Percentiles rank a stretch among this genome's conserved stretches.
phyloP scores from a whole-genome alignment of 176 grass and related monocot genomes.

The Ampelocalamus luodianensis region DNA sequence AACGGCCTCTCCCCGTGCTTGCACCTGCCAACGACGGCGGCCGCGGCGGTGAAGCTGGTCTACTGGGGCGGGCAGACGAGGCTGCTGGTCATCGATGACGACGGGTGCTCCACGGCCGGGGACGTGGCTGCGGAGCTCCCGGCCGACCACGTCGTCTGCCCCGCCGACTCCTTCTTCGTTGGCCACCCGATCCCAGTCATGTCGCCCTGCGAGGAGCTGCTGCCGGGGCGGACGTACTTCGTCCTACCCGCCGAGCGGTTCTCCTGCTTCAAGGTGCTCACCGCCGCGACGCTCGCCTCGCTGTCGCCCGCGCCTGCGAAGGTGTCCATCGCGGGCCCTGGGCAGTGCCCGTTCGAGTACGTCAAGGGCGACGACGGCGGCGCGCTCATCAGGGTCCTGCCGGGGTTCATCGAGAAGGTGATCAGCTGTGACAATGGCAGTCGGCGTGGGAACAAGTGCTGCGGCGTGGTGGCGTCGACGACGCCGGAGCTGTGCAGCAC shows the following conservation, averaged over 20 bases:
- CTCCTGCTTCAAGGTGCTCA: slow-evolving; percentile 58
- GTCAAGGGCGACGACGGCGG: slow-evolving; percentile 62
- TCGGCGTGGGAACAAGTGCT: not conserved
- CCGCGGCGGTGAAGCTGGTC: slow-evolving; percentile 37
- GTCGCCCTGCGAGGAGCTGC: slow-evolving; percentile 54
- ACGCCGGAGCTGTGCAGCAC: slow-evolving; percentile 59
- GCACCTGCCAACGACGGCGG: slow-evolving; percentile 23
- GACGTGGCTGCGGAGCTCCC: slow-evolving; percentile 58
- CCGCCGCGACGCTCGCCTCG: slow-evolving; percentile 65
- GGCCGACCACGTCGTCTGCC: slow-evolving; percentile 57
- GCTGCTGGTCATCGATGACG: slow-evolving; percentile 2
- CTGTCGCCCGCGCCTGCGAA: slow-evolving; percentile 48
- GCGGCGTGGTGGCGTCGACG: not conserved
- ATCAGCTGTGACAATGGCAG: slow-evolving; percentile 36
- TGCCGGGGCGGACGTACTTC: slow-evolving; percentile 73
- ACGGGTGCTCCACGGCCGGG: slow-evolving; percentile 36
- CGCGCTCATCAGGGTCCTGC: slow-evolving; percentile 59
- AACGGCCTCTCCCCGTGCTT: slow-evolving; percentile 64
- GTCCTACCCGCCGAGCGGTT: slow-evolving; percentile 64
- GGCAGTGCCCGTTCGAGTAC: slow-evolving; percentile 75
- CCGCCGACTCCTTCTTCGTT: slow-evolving; percentile 77
- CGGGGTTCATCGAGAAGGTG: slow-evolving; percentile 77
- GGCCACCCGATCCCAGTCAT: slow-evolving; percentile 70
- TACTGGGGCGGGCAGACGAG: slow-evolving; percentile 74
- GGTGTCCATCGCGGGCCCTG: slow-evolving; percentile 33